These are phyloP conservation scores for Solanum arcanum DNA, from an alignment of 257 asterid species.

Conservation along the genomic window DNA sequence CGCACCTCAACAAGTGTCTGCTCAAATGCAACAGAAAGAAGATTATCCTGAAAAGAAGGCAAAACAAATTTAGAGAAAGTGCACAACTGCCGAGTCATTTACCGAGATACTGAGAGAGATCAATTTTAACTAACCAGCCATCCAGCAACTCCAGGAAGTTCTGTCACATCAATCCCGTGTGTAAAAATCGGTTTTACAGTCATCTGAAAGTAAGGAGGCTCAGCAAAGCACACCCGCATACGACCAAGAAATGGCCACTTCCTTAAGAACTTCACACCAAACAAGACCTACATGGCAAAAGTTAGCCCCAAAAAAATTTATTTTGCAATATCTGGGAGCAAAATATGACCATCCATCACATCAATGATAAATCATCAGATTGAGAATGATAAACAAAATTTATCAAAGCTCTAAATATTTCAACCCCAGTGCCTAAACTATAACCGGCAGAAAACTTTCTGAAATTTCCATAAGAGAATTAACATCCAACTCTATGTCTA, in stretches of 20 bases:
- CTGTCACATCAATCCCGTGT: slow-evolving; percentile 91
- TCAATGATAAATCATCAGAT: background rate
- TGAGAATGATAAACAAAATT: background rate
- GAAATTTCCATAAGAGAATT: background rate
- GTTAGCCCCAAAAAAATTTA: background rate
- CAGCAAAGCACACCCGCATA: slow-evolving; percentile 79
- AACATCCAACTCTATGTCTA: background rate
- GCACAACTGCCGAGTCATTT: background rate
- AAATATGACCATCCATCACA: background rate
- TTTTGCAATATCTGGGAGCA: background rate
- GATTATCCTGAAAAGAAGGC: slow-evolving; percentile 63
- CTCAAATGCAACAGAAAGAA: slow-evolving; percentile 79
- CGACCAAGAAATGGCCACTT: slow-evolving; percentile 92
- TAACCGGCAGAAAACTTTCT: background rate
- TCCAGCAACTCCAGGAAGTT: slow-evolving; percentile 97
- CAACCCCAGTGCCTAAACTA: background rate
- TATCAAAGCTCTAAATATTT: background rate
- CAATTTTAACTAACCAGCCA: slow-evolving; percentile 67
- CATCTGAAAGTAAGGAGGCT: slow-evolving; percentile 97
- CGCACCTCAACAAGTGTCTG: slow-evolving; percentile 93
- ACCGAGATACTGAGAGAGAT: background rate
- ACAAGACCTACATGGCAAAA: slow-evolving; percentile 53
- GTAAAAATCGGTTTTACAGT: slow-evolving; percentile 80
- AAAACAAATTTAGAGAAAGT: background rate
- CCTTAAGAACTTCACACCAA: slow-evolving; percentile 71